Conservation (phyloP, 805 yeast species). For the Spencermartinsiella europaea region DNA sequence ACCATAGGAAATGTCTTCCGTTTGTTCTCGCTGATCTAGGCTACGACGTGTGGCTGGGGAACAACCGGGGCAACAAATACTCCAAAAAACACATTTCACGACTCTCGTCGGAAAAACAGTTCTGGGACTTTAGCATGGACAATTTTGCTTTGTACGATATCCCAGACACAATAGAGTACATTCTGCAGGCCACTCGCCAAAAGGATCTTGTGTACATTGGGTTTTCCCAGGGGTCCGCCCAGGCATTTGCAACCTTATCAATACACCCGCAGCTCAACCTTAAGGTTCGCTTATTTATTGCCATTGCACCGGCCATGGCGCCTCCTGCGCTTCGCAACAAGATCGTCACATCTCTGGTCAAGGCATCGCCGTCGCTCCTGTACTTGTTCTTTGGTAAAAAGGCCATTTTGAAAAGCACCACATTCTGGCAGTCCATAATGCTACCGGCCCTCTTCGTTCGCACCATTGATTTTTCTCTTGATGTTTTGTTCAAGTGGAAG, state of each 20-base stretch:
- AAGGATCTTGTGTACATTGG: constrained; percentile 65
- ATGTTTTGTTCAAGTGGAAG: constrained; percentile 73
- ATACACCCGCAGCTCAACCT: constrained; percentile 55
- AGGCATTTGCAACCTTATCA: constrained; percentile 78
- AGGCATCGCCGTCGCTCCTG: constrained; percentile 69
- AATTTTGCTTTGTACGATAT: constrained; percentile 90
- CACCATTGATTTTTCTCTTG: constrained; percentile 66
- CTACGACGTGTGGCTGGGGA: constrained; percentile 93
- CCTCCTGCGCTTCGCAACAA: constrained; percentile 80
- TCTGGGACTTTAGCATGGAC: constrained; percentile 90
- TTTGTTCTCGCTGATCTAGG: constrained; percentile 73
- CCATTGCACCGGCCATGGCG: constrained; percentile 90
- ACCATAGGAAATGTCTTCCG: constrained; percentile 57
- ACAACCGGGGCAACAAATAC: constrained; percentile 89
- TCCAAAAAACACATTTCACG: constrained; percentile 66
- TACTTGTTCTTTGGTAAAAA: constrained; percentile 67
- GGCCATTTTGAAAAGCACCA: constrained; percentile 70
- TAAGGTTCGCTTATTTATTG: constrained; percentile 56
- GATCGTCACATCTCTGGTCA: constrained; percentile 66
- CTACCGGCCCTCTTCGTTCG: constrained; percentile 71
- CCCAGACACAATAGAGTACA: constrained; percentile 74
- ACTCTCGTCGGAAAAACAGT: constrained; percentile 42
- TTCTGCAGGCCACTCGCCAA: constrained; percentile 48
- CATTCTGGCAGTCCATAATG: constrained; percentile 71
- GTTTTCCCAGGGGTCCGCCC: constrained; percentile 92